Conservation (phyloP, 116 monocot genomes). For the Phalaenopsis hybrid region DNA sequence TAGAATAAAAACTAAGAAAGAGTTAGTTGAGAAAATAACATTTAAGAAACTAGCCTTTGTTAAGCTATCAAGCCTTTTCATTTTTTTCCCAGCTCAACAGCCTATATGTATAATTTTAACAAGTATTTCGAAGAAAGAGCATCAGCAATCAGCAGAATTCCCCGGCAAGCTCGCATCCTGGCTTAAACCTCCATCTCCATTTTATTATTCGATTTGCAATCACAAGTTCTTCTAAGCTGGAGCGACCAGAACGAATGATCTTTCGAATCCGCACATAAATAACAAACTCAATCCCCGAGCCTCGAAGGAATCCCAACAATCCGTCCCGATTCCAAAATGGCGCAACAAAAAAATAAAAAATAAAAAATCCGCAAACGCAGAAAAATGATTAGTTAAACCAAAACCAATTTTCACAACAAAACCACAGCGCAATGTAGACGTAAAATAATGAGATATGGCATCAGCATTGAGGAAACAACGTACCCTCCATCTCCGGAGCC, state of each 20-base stretch:
- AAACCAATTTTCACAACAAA: neutral
- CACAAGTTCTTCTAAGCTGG: neutral
- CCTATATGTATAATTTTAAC: neutral
- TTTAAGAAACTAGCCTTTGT: neutral
- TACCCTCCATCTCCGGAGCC: slow-evolving; percentile 70
- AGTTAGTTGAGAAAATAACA: neutral
- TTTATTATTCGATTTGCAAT: neutral
- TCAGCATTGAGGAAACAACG: neutral
- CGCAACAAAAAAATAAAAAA: neutral
- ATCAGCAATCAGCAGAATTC: neutral
- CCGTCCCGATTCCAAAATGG: neutral
- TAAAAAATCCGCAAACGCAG: neutral
- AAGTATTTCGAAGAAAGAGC: neutral
- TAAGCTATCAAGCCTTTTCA: neutral
- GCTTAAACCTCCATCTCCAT: neutral
- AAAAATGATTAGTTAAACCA: neutral
- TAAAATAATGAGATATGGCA: neutral
- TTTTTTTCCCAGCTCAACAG: neutral
- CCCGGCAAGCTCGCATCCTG: neutral
- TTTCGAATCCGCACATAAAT: neutral
- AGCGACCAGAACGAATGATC: neutral
- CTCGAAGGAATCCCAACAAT: neutral
- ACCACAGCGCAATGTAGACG: neutral
- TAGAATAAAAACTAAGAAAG: neutral
- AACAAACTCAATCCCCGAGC: neutral